Evolutionary conservation across 441 rosid genomes (phyloP).

Genomic region (Kokia cookei): DNA sequence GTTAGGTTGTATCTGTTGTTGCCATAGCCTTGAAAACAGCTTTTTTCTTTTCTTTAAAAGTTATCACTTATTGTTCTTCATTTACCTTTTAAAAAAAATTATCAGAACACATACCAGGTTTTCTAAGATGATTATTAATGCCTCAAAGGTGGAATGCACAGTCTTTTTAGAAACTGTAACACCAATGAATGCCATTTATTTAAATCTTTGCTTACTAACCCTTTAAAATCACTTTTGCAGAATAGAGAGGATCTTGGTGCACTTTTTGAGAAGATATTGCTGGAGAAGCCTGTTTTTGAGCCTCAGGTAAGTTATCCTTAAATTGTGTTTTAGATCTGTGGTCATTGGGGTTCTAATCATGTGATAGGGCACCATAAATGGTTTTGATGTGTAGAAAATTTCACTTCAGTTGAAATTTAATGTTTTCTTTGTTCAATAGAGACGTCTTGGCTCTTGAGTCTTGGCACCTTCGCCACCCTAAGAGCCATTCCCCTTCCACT

Average conservation of each 20-base stretch:
- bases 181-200: not conserved
- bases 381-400: not conserved
- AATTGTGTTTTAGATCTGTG: not conserved
- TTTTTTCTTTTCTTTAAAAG: not conserved
- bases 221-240: slow-evolving; percentile 32
- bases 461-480: not conserved
- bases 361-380: not conserved
- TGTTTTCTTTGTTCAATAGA: not conserved
- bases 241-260: slow-evolving; percentile 40
- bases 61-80: not conserved
- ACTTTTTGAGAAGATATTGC: slow-evolving; percentile 39
- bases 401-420: not conserved
- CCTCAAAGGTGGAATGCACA: not conserved
- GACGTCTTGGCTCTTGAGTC: not conserved
- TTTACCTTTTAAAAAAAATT: not conserved
- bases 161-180: not conserved
- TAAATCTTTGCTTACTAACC: slow-evolving; percentile 1
- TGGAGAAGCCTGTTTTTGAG: slow-evolving; percentile 55
- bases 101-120: not conserved
- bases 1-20: not conserved
- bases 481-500: not conserved
- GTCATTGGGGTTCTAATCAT: not conserved
- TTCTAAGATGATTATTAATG: not conserved
- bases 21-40: not conserved
- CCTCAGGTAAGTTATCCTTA: slow-evolving; percentile 38